Evolutionary conservation across 1,284 basidiomycete species (phyloP).

Genomic region (Trametes hirsuta): DNA sequence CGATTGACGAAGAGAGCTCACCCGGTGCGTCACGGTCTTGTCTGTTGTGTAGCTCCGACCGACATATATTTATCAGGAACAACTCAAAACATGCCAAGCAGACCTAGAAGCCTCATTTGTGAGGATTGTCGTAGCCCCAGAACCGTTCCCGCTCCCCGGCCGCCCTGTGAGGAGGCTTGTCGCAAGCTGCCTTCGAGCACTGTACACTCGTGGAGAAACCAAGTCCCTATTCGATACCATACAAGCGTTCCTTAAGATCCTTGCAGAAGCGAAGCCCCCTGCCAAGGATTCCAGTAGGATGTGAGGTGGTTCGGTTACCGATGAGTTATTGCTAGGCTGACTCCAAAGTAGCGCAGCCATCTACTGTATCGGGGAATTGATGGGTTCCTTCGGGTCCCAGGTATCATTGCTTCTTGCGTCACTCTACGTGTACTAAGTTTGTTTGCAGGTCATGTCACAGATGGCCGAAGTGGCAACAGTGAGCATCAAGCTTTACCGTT

Average conservation of each 20-base stretch:
- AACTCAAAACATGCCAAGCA: conserved; percentile 65
- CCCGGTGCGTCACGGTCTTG: conserved; percentile 44
- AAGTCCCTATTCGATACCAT: conserved; percentile 87
- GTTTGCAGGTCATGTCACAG: conserved; percentile 86
- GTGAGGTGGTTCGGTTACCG: background rate
- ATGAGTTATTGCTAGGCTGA: background rate
- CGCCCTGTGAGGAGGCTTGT: conserved; percentile 83
- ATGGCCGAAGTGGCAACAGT: conserved; percentile 82
- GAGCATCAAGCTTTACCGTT: conserved; percentile 68
- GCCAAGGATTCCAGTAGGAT: conserved; percentile 62
- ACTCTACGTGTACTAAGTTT: conserved; percentile 5
- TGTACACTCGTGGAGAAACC: conserved; percentile 86
- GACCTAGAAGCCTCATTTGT: conserved; percentile 65
- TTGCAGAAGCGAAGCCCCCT: conserved; percentile 68
- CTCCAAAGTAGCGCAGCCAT: conserved; percentile 61
- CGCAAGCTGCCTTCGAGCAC: conserved; percentile 73
- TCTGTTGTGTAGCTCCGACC: conserved; percentile 1
- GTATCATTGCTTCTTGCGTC: conserved; percentile 45
- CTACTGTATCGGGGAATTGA: conserved; percentile 87
- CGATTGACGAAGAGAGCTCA: conserved; percentile 53
- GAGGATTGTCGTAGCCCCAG: conserved; percentile 62
- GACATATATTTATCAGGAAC: conserved; percentile 47
- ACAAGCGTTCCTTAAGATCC: conserved; percentile 77
- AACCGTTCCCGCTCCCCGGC: conserved; percentile 78
- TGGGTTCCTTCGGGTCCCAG: conserved; percentile 82